Evolutionary conservation across 768 basidiomycete species (phyloP), one percentile per base, ranked within the genome.

Genomic region (Hygrophoropsis aurantiaca): DNA sequence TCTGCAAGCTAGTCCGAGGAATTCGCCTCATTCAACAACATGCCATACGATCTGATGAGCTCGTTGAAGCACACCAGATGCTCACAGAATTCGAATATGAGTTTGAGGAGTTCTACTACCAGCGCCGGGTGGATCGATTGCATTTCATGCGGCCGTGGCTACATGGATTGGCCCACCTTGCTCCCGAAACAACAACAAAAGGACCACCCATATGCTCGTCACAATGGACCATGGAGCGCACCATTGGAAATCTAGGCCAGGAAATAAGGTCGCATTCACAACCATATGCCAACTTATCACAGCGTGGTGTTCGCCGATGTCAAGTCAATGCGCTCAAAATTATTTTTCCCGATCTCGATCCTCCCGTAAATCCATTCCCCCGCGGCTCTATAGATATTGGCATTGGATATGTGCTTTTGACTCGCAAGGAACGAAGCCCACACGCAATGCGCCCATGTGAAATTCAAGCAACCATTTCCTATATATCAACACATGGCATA

Each of bases 161-260:
- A 2, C 71, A 73, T 41, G 50, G 54, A 10, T 25, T 59, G 2
- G 8, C 43, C 2, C 71, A 73, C 44, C 20, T 64, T 4, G 55
- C 51, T 4, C n/a, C 44, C 0, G 59, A 70, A 43, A 53, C 48
- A 4, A 20, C 45, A 11, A 51, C 55, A 1, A 46, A 52, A 6
- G 61, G 69, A 0, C 61, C 62, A 0, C 46, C 47, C 2, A 53
- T 51, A 16, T 56, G 50, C 16, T 57, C 52, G 34, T 42, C 67
- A 6, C 65, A 69, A 34, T 70, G 60, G 60, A 59, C 54, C 0
- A 54, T 71, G 44, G 66, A 68, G 32, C 13, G 49, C 0, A 58
- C 56, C 1, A 63, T 67, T 16, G 55, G 66, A 5, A 63, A 57
- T 18, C 56, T 66, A 40, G 60, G 58, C 2, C 35, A 51, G 23